Evolutionary conservation across 768 basidiomycete species (phyloP).

Genomic region (Lactarius sp.): DNA sequence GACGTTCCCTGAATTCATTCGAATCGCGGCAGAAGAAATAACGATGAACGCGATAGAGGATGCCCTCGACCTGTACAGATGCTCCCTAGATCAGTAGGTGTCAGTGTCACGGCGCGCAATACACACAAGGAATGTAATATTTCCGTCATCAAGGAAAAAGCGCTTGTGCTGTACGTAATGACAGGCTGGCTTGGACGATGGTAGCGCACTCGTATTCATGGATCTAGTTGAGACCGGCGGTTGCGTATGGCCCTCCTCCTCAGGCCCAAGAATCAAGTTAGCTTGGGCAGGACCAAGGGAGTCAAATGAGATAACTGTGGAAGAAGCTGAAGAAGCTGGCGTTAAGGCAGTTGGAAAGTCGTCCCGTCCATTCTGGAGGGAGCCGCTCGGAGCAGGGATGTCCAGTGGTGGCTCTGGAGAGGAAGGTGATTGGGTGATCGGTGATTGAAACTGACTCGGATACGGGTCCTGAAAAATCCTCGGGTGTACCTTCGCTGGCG

Average conservation of each 20-base stretch:
- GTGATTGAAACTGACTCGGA: no score
- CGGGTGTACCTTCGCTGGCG: no score
- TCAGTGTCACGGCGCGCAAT: neutral
- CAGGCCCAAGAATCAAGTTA: neutral
- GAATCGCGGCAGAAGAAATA: slow-evolving; percentile 21
- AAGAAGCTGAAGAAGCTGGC: neutral
- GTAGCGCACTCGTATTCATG: neutral
- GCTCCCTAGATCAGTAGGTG: neutral
- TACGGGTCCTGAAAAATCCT: no score
- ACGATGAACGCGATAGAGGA: slow-evolving; percentile 18
- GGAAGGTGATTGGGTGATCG: no score
- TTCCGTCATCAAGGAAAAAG: slow-evolving; percentile 20
- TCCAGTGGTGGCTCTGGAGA: no score
- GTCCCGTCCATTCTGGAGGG: no score
- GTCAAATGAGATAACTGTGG: slow-evolving; percentile 10
- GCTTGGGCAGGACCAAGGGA: neutral
- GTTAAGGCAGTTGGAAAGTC: neutral
- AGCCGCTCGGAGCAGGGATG: no score
- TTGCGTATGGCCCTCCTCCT: neutral
- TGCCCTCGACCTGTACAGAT: slow-evolving; percentile 1
- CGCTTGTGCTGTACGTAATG: neutral
- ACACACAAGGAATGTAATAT: slow-evolving; percentile 14
- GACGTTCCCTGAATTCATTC: neutral
- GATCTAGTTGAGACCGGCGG: neutral
- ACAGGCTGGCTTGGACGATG: neutral